Conservation (phyloP, 306 rosid species). For the Psophocarpus tetragonolobus region DNA sequence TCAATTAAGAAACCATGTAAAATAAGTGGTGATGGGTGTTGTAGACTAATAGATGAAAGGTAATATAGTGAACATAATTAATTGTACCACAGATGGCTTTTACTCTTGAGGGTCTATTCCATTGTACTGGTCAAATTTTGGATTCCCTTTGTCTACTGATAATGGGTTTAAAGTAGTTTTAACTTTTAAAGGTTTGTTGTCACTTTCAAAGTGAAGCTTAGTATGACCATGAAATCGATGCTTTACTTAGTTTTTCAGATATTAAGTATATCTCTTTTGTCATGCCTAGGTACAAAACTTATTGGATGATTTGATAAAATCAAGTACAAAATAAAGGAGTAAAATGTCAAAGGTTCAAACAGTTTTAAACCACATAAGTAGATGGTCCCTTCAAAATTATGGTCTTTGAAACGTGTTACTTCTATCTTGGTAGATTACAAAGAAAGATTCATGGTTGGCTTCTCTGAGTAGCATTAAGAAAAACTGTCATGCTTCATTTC, state of each 20-base stretch:
- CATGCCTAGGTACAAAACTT: no score
- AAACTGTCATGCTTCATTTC: background rate
- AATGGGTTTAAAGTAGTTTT: background rate
- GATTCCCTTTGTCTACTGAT: background rate
- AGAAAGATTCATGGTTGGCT: background rate
- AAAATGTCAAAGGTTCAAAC: background rate
- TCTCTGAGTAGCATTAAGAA: background rate
- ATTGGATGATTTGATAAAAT: background rate
- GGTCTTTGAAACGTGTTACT: background rate
- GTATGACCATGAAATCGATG: background rate
- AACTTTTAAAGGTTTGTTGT: background rate
- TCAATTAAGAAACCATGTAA: background rate
- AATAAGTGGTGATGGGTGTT: conserved; percentile 4
- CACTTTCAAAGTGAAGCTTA: background rate
- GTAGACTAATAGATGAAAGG: background rate
- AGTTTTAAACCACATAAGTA: background rate
- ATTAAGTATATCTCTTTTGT: background rate
- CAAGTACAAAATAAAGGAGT: background rate
- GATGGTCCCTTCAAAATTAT: background rate
- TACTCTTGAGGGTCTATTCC: background rate
- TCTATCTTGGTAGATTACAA: background rate
- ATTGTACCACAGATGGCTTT: background rate
- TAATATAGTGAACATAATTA: background rate
- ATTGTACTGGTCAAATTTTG: background rate
- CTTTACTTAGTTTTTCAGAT: background rate